Percentiles rank a stretch among this genome's conserved stretches.
Conservation (phyloP, 495 filamentous ascomycete genomes). For the Penicillium psychrofluorescens region DNA sequence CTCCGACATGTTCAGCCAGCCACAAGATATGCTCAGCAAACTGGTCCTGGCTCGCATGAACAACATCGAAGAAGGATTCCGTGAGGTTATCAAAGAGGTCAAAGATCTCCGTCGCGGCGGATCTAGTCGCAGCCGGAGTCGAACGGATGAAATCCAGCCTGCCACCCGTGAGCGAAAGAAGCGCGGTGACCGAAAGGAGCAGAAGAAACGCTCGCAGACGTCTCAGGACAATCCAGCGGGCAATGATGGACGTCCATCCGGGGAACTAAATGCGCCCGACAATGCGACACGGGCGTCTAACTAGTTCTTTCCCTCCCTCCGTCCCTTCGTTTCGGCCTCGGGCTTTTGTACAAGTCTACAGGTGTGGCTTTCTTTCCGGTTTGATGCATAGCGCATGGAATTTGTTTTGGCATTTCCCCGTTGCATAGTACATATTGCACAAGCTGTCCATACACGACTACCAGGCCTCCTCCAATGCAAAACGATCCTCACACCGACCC, state of each 20-base stretch:
- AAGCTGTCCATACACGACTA: no score
- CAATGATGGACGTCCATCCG: constrained; percentile 4
- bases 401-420: no score
- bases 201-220: constrained; percentile 14
- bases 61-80: constrained; percentile 76
- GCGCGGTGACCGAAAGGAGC: constrained; percentile 22
- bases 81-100: constrained; percentile 78
- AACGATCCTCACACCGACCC: neutral
- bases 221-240: constrained; percentile 15
- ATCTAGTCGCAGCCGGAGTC: constrained; percentile 27
- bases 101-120: constrained; percentile 45
- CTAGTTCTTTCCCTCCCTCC: no score
- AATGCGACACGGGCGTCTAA: constrained; percentile 3
- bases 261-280: neutral
- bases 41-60: constrained; percentile 91
- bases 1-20: constrained; percentile 27
- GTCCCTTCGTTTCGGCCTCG: no score
- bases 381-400: no score
- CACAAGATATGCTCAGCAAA: constrained; percentile 65
- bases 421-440: no score
- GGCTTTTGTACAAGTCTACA: no score
- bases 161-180: constrained; percentile 24
- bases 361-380: no score
- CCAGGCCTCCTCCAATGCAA: no score
- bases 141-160: constrained; percentile 16